Evolutionary conservation across 495 filamentous ascomycete genomes (phyloP).

Genomic region (Penicillium malachiteum): DNA sequence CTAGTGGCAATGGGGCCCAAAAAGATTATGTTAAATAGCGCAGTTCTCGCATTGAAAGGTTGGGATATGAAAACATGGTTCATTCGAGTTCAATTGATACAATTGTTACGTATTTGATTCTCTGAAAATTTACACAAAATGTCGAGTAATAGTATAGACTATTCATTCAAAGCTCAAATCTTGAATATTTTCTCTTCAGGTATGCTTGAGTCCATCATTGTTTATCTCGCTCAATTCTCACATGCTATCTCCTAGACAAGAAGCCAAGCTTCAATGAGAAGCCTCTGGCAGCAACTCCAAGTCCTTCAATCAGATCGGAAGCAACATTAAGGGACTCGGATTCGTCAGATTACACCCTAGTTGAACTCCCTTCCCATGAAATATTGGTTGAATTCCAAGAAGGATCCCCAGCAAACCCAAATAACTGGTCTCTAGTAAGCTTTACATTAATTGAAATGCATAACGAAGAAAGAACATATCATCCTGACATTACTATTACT

Average conservation of each 20-base stretch:
- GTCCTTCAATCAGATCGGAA: neutral
- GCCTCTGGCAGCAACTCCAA: neutral
- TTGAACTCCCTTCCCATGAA: conserved; percentile 23
- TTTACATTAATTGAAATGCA: neutral
- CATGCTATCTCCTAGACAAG: conserved; percentile 13
- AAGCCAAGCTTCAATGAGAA: conserved; percentile 5
- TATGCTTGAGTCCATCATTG: conserved; percentile 4
- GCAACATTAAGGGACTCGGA: neutral
- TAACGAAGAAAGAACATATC: conserved; percentile 4
- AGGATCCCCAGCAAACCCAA: conserved; percentile 26
- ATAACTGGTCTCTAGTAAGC: conserved; percentile 35
- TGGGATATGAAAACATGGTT: conserved; percentile 5
- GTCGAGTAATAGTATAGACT: conserved; percentile 1
- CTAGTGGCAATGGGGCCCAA: conserved; percentile 5
- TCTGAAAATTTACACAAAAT: conserved; percentile 5
- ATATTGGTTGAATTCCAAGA: conserved; percentile 33
- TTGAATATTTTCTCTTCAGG: conserved; percentile 13
- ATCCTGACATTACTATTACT: too few relatives aligned
- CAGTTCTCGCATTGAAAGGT: neutral
- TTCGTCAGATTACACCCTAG: conserved; percentile 20
- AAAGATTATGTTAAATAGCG: conserved; percentile 17
- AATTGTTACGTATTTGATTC: neutral
- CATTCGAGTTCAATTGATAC: neutral
- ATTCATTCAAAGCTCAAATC: conserved; percentile 8
- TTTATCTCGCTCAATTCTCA: neutral